These are phyloP conservation scores for Pleurotus salmoneostramineus DNA, from an alignment of 768 basidiomycete genomes.

Conservation along the genomic window DNA sequence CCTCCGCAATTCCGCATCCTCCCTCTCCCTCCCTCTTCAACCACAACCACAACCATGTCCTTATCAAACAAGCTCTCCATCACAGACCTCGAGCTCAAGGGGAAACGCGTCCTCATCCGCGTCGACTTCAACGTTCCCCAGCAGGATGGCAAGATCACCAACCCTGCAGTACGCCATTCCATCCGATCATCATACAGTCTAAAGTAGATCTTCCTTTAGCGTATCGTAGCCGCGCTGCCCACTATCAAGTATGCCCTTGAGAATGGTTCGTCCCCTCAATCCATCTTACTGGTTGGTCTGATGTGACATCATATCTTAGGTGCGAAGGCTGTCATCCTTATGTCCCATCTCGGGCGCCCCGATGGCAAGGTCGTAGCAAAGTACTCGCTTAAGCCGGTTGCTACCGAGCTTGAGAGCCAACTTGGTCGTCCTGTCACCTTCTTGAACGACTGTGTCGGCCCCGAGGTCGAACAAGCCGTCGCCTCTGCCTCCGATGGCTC, in stretches of 20 bases:
- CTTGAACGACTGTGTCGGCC: constrained; percentile 80
- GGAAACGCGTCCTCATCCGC: constrained; percentile 87
- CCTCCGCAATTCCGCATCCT: not conserved
- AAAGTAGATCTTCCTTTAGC: constrained; percentile 42
- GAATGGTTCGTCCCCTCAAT: constrained; percentile 44
- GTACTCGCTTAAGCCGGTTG: constrained; percentile 87
- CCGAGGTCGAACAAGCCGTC: constrained; percentile 79
- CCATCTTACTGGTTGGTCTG: constrained; percentile 4
- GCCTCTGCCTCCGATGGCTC: constrained; percentile 60
- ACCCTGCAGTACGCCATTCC: constrained; percentile 75
- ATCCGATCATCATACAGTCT: constrained; percentile 9
- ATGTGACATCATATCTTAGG: constrained; percentile 35
- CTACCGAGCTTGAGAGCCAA: constrained; percentile 72
- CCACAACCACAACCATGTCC: constrained; percentile 58
- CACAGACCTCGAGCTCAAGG: constrained; percentile 84
- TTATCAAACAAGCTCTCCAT: constrained; percentile 94
- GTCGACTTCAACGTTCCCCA: constrained; percentile 97
- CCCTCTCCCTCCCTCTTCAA: not conserved
- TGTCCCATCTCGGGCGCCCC: constrained; percentile 98
- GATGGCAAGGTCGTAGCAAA: constrained; percentile 88
- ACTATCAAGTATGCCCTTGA: constrained; percentile 93
- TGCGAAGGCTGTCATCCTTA: constrained; percentile 81
- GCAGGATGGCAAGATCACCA: constrained; percentile 89
- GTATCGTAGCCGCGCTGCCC: constrained; percentile 94
- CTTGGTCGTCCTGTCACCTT: constrained; percentile 76